A percentile compares a stretch with the other conserved stretches of the same genome.
These are phyloP conservation scores for Aspergillus ellipticus DNA, from an alignment of 495 filamentous ascomycete species.

Conservation along the genomic window DNA sequence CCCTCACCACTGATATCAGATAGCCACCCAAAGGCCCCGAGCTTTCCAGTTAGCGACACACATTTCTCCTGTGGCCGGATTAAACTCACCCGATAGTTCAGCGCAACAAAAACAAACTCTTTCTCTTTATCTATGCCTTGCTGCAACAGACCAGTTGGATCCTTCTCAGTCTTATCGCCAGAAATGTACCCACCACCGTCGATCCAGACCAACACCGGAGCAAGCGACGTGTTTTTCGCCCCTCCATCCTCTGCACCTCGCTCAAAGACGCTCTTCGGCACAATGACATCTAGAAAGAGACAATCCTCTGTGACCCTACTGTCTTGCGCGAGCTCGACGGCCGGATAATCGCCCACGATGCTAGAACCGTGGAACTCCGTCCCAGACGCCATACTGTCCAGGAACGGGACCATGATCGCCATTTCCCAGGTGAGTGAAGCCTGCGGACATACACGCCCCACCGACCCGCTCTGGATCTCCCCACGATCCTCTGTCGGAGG, in stretches of 20 bases:
- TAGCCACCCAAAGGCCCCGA: constrained; percentile 66
- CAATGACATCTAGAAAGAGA: constrained; percentile 52
- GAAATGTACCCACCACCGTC: constrained; percentile 56
- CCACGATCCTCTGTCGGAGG: constrained; percentile 34
- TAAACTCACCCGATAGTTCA: constrained; percentile 55
- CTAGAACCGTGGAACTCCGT: constrained; percentile 29
- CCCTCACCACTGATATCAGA: constrained; percentile 50
- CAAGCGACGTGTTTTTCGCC: constrained; percentile 10
- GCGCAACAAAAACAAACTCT: constrained; percentile 55
- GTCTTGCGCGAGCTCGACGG: constrained; percentile 28
- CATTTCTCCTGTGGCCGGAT: too few species aligned
- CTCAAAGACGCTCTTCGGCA: constrained; percentile 43
- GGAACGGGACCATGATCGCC: constrained; percentile 27
- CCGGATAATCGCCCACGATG: constrained; percentile 28
- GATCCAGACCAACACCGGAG: constrained; percentile 59
- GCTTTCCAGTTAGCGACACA: constrained; percentile 15
- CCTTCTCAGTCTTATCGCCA: constrained; percentile 47
- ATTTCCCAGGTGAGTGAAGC: constrained; percentile 41
- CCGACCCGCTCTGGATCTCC: constrained; percentile 40
- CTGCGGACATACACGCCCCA: constrained; percentile 50
- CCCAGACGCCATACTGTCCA: constrained; percentile 27
- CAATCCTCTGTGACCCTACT: constrained; percentile 54
- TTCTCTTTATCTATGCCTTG: constrained; percentile 32
- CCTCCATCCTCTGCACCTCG: too few species aligned
- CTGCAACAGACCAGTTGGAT: constrained; percentile 45